Conservation (phyloP, 2,329 filamentous ascomycete genomes). For the Xylaria sp. region DNA sequence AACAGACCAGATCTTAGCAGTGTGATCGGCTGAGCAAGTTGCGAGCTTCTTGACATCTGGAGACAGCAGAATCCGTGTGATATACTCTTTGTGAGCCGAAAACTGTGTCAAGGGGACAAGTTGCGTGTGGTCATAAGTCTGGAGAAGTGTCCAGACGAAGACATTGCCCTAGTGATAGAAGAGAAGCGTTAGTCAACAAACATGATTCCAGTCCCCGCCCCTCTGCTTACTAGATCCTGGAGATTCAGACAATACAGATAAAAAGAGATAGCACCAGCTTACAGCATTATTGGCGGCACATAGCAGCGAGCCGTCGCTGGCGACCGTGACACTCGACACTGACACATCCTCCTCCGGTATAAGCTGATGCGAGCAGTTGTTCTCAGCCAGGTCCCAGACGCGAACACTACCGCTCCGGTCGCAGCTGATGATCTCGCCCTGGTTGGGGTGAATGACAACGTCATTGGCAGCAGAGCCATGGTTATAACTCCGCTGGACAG, state of each 20-base stretch:
- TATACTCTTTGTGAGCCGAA: constrained; percentile 89
- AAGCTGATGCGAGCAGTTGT: constrained; percentile 94
- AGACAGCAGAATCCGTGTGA: constrained; percentile 89
- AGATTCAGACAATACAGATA: no score
- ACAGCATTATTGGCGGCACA: constrained; percentile 94
- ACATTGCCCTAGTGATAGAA: constrained; percentile 78
- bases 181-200: constrained; percentile 8
- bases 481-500: constrained; percentile 90
- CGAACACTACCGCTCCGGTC: constrained; percentile 92
- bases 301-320: constrained; percentile 90
- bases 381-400: constrained; percentile 97
- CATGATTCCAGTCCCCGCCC: neutral
- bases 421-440: constrained; percentile 97
- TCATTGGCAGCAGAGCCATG: constrained; percentile 93
- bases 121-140: constrained; percentile 82
- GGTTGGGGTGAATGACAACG: constrained; percentile 99
- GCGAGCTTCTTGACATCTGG: constrained; percentile 94
- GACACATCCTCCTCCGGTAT: constrained; percentile 96
- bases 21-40: constrained; percentile 92
- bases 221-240: neutral
- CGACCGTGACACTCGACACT: constrained; percentile 94
- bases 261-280: constrained; percentile 47
- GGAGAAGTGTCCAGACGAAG: constrained; percentile 95
- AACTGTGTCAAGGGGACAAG: constrained; percentile 90
- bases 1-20: constrained; percentile 88